Evolutionary conservation across 2,329 filamentous ascomycete genomes (phyloP), one percentile per base, ranked within the genome.

Genomic region (Stachybotrys echinatus): DNA sequence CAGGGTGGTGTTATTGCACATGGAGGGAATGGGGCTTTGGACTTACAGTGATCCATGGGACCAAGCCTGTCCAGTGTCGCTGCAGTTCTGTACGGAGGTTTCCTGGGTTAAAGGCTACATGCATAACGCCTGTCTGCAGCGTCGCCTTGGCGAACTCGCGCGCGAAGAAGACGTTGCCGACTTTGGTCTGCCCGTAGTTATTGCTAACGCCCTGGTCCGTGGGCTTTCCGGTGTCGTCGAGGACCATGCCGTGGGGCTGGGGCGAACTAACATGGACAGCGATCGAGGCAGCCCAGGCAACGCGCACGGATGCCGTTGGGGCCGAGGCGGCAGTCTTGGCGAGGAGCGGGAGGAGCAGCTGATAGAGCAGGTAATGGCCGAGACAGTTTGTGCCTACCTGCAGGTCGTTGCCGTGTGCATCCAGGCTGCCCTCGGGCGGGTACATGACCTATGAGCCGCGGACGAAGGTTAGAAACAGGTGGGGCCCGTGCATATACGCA

Each of bases 31-130:
- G 27, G 27, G 27, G 27, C 27, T 14, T 44, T 19, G 42, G 42
- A n/a, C 42, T 45, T 23, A 45, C 42, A 14, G 42, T 45, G 17
- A 45, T 23, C 42, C 42, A 45, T 6, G 17, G 42, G 42, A 6
- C 42, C 8, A 45, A 8, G 42, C 42, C 42, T 23, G 42, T 23
- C 42, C 42, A 45, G n/a, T 45, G 42, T 23, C 42, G 19, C 42
- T 45, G 42, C n/a, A 45, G 20, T 23, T 45, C 42, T 23, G 42
- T 45, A 6, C 42, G 42, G 5, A 45, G 7, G 21, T 45, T 45
- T 21, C 42, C 42, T 14, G 42, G 42, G 23, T 45, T 45, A 23
- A 22, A 45, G 7, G 42, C 42, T 45, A 45, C 42, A 45, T 45
- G 42, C 42, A 45, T n/a, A 23, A 45, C 42, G 10, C 42, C 42